Conservation (phyloP, 2,329 filamentous ascomycete species). For the Ascochyta rabiei region DNA sequence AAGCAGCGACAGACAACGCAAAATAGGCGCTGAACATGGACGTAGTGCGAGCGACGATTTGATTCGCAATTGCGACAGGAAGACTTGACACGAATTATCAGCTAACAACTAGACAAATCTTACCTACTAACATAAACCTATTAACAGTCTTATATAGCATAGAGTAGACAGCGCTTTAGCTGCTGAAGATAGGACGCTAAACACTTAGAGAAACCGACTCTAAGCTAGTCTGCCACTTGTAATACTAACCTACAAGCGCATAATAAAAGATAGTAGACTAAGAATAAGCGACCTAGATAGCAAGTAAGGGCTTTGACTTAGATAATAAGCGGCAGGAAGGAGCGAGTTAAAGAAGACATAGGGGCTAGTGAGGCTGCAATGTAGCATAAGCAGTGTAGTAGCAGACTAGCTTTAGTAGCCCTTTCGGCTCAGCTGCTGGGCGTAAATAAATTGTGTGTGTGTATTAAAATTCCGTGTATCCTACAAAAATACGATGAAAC, state of each 20-base stretch:
- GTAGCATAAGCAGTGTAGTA: conserved; percentile 12
- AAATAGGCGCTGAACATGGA: conserved; percentile 8
- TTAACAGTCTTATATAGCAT: too few species aligned
- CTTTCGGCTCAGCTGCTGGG: conserved; percentile 6
- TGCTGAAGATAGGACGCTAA: neutral
- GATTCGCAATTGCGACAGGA: neutral
- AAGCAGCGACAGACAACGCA: conserved; percentile 11
- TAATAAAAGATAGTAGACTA: neutral
- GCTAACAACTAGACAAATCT: neutral
- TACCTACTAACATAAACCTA: too few species aligned
- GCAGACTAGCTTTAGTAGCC: conserved; percentile 16
- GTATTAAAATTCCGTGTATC: too few species aligned
- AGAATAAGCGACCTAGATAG: neutral
- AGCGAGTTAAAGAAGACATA: conserved; percentile 9
- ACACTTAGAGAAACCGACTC: neutral
- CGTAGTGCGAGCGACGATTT: neutral
- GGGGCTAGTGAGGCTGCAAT: conserved; percentile 6
- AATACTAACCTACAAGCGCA: neutral
- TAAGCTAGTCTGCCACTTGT: neutral
- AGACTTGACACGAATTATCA: neutral
- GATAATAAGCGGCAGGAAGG: neutral
- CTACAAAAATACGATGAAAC: too few species aligned
- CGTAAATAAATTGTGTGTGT: conserved; percentile 16
- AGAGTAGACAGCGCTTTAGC: too few species aligned
- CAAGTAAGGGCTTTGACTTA: neutral